Evolutionary conservation across 1,139 yeast species (phyloP), one percentile per base, ranked within the genome.

Genomic region (Pneumocystis oryctolagi): DNA sequence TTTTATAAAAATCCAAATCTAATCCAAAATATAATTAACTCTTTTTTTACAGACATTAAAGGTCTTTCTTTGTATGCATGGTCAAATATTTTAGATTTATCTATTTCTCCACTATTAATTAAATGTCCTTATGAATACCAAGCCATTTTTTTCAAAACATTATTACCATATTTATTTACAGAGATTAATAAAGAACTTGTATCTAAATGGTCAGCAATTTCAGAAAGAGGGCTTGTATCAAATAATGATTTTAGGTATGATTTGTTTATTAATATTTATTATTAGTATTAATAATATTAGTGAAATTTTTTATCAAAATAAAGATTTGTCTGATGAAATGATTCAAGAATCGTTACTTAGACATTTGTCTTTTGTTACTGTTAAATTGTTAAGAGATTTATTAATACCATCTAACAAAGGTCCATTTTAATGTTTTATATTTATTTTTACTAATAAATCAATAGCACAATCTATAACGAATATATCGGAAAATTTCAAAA

Each of bases 41-140:
- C 97, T 0, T 82, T 89, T 18, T 90, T 95, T 0, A 90, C 89
- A 32, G 94, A 87, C 67, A 82, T 85, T 9, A 82, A 80, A 5
- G 98, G 98, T 9, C 84, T 92, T 30, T 89, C 97, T 0, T 79
- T 89, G 53, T 98, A 94, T 73, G 88, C 96, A 55, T 94, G 98
- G 98, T 86, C 95, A 68, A 97, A 92, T 71, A 87, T 92, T 85
- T 84, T 90, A 61, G 89, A 92, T 68, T 81, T 92, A 63, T 94
- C 95, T 66, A 80, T 92, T 63, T 80, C 98, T 67, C 87, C 88
- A 66, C 85, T 90, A 14, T 82, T 92, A 60, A 87, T 89, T 70
- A 87, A 88, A 71, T 92, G 98, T 73, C 98, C 98, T 0, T 79
- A 80, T 0, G 80, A 80, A 61, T 81, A 78, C 70, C 84, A 87